A percentile compares a stretch with the other conserved stretches of the same genome.
Conservation (phyloP, 805 yeast genomes). For the Suhomyces sp. region DNA sequence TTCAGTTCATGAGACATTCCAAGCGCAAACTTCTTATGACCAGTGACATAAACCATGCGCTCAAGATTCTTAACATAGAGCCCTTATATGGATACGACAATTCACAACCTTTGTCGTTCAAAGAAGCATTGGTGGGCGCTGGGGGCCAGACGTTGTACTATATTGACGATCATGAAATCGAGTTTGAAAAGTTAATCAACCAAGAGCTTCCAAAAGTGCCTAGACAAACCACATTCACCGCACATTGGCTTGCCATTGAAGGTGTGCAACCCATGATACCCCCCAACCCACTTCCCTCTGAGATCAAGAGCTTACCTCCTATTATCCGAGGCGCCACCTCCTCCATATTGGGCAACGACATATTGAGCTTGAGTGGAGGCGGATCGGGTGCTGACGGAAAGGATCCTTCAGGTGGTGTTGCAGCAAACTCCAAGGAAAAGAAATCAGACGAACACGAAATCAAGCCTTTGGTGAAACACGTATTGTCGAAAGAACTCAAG, state of each 20-base stretch:
- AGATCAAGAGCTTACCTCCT: conserved; percentile 75
- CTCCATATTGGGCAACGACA: conserved; percentile 41
- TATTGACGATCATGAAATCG: conserved; percentile 88
- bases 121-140: conserved; percentile 78
- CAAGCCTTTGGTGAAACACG: conserved; percentile 92
- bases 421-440: conserved; percentile 15
- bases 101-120: conserved; percentile 67
- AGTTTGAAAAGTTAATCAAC: conserved; percentile 88
- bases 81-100: conserved; percentile 89
- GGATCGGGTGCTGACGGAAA: conserved; percentile 36
- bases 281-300: conserved; percentile 85
- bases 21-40: conserved; percentile 81
- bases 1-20: conserved; percentile 92
- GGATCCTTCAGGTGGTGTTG: conserved; percentile 42
- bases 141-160: conserved; percentile 93
- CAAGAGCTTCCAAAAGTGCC: conserved; percentile 96
- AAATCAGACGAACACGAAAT: conserved; percentile 51
- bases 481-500: conserved; percentile 89
- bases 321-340: conserved; percentile 76
- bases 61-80: conserved; percentile 84
- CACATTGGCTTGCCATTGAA: conserved; percentile 97
- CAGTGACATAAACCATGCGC: conserved; percentile 75
- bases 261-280: conserved; percentile 98
- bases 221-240: conserved; percentile 85
- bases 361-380: conserved; percentile 22